phyloP scores from a whole-genome alignment of 345 rosid species.

The Noccaea caerulescens region DNA sequence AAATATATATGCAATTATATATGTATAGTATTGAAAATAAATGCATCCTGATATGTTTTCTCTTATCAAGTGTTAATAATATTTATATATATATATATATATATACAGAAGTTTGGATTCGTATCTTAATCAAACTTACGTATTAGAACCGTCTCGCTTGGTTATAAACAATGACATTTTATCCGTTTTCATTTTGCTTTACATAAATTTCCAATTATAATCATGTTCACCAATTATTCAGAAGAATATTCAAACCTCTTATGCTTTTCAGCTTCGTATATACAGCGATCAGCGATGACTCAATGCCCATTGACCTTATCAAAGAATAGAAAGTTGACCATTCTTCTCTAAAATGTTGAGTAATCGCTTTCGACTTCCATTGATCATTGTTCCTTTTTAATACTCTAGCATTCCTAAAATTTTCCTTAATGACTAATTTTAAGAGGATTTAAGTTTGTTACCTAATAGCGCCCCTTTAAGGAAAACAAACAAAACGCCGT shows the following conservation, averaged over 20 bases:
- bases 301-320: neutral
- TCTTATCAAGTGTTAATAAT: neutral
- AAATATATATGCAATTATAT: neutral
- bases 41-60: neutral
- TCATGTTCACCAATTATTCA: neutral
- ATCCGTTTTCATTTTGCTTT: constrained; percentile 15
- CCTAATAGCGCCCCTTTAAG: neutral
- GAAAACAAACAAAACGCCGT: constrained; percentile 5
- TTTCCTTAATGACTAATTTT: neutral
- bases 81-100: neutral
- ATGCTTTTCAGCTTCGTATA: constrained; percentile 21
- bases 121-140: constrained; percentile 8
- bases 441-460: constrained; percentile 14
- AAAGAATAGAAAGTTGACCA: constrained; percentile 13
- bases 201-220: neutral
- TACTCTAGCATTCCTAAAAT: neutral
- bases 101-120: neutral
- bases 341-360: constrained; percentile 3
- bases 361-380: neutral
- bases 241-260: neutral
- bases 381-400: neutral
- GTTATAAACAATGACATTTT: constrained; percentile 5
- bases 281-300: constrained; percentile 3
- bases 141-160: constrained; percentile 9
- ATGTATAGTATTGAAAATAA: neutral